Evolutionary conservation across 208 protist genomes (phyloP).

Genomic region (Crithidia brevicula): DNA sequence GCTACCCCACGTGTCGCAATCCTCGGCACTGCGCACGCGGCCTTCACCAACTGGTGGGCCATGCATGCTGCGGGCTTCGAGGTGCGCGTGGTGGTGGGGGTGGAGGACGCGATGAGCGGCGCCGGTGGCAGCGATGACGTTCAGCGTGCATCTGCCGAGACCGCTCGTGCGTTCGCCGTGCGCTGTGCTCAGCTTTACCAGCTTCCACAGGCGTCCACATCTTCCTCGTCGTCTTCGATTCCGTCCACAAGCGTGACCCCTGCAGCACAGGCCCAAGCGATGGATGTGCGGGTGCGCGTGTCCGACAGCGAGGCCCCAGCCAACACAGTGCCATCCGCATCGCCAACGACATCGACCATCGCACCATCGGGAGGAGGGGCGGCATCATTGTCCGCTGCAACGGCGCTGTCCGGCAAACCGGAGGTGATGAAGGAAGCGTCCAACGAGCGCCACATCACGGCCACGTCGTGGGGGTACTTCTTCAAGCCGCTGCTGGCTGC

Average conservation of each 20-base stretch:
- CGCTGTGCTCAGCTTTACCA: slow-evolving; percentile 25
- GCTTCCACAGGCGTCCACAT: neutral
- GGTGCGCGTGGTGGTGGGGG: slow-evolving; percentile 27
- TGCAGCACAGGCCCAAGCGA: too few species aligned
- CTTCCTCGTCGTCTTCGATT: neutral
- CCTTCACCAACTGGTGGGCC: slow-evolving; percentile 22
- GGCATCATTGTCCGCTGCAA: too few species aligned
- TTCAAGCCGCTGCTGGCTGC: slow-evolving; percentile 3
- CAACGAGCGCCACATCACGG: slow-evolving; percentile 3
- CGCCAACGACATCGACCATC: too few species aligned
- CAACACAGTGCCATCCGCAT: neutral
- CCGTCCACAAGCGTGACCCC: too few species aligned
- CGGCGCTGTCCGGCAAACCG: neutral
- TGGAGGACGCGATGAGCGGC: slow-evolving; percentile 3
- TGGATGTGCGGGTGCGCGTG: too few species aligned
- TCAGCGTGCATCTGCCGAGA: slow-evolving; percentile 19
- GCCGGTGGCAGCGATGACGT: neutral
- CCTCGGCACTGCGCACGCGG: slow-evolving; percentile 5
- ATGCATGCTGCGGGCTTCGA: slow-evolving; percentile 28
- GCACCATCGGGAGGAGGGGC: too few species aligned
- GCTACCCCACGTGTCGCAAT: slow-evolving; percentile 27
- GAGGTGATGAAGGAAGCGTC: neutral
- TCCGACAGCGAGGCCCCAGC: too few species aligned
- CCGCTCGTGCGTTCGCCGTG: slow-evolving; percentile 17
- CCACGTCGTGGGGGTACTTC: slow-evolving; percentile 32